A percentile compares a stretch with the other conserved stretches of the same genome.
phyloP scores from a whole-genome alignment of 2,329 filamentous ascomycete genomes.

The Colletotrichum ledebouriae region DNA sequence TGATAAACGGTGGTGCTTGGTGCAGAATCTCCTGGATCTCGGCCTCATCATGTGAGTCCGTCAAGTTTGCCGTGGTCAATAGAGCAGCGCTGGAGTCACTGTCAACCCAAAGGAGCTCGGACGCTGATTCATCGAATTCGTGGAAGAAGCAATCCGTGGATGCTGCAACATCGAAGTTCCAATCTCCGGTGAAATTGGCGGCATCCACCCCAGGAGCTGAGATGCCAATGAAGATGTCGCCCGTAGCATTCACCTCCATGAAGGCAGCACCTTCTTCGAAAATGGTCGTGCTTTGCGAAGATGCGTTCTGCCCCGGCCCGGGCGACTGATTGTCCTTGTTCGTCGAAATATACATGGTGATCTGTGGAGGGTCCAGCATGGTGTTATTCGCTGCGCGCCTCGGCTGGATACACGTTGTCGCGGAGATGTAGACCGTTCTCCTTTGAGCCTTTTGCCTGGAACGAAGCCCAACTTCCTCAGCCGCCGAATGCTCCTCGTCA shows the following conservation, averaged over 20 bases:
- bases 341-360: slow-evolving; percentile 82
- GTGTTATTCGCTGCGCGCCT: slow-evolving; percentile 61
- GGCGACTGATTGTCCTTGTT: slow-evolving; percentile 74
- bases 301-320: slow-evolving; percentile 68
- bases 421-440: slow-evolving; percentile 80
- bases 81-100: slow-evolving; percentile 85
- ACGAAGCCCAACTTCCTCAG: slow-evolving; percentile 39
- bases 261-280: slow-evolving; percentile 80
- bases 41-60: slow-evolving; percentile 64
- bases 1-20: slow-evolving; percentile 73
- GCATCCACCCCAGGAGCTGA: slow-evolving; percentile 75
- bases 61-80: slow-evolving; percentile 82
- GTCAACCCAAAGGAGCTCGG: slow-evolving; percentile 83
- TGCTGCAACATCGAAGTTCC: slow-evolving; percentile 84
- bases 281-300: slow-evolving; percentile 58
- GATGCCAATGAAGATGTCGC: slow-evolving; percentile 82
- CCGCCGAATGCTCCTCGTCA: slow-evolving; percentile 40
- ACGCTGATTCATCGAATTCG: slow-evolving; percentile 65
- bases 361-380: slow-evolving; percentile 72
- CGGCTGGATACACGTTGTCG: slow-evolving; percentile 89
- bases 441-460: slow-evolving; percentile 49
- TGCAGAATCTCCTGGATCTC: slow-evolving; percentile 68
- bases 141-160: slow-evolving; percentile 87
- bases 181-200: slow-evolving; percentile 72
- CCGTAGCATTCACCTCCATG: slow-evolving; percentile 70